Evolutionary conservation across 805 yeast genomes (phyloP).

Genomic region (Candida krabiensis): DNA sequence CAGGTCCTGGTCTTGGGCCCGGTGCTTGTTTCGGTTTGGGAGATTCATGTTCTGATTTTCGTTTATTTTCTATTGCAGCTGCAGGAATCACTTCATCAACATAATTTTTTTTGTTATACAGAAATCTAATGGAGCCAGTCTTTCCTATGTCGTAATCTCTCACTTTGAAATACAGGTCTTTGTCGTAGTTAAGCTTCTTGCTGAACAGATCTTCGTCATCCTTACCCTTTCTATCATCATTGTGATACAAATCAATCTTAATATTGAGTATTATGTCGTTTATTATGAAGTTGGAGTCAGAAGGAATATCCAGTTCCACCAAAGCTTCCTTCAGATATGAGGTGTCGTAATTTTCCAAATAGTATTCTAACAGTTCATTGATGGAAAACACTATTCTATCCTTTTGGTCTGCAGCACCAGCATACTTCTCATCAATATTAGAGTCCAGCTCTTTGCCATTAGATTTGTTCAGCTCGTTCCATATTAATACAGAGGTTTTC

Average conservation of each 20-base stretch:
- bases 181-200: conserved; percentile 4
- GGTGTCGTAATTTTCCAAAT: conserved; percentile 28
- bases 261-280: conserved; percentile 30
- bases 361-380: conserved; percentile 32
- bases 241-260: conserved; percentile 28
- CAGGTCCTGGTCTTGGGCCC: conserved; percentile 1
- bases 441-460: conserved; percentile 9
- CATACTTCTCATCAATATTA: conserved; percentile 13
- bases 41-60: conserved; percentile 3
- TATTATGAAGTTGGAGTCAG: conserved; percentile 23
- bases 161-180: conserved; percentile 30
- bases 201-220: conserved; percentile 1
- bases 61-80: conserved; percentile 6
- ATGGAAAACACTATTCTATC: conserved; percentile 12
- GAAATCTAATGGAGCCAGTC: conserved; percentile 32
- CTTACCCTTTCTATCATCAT: conserved; percentile 1
- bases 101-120: conserved; percentile 30
- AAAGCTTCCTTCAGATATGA: conserved; percentile 26
- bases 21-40: conserved; percentile 1
- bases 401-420: conserved; percentile 7
- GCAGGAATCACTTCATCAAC: conserved; percentile 23
- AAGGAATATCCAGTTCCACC: conserved; percentile 15
- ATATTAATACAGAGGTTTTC: conserved; percentile 46
- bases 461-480: conserved; percentile 22
- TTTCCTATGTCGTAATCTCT: conserved; percentile 33